phyloP scores from a whole-genome alignment of 352 stramenopile species.

The Plasmopara halstedii region DNA sequence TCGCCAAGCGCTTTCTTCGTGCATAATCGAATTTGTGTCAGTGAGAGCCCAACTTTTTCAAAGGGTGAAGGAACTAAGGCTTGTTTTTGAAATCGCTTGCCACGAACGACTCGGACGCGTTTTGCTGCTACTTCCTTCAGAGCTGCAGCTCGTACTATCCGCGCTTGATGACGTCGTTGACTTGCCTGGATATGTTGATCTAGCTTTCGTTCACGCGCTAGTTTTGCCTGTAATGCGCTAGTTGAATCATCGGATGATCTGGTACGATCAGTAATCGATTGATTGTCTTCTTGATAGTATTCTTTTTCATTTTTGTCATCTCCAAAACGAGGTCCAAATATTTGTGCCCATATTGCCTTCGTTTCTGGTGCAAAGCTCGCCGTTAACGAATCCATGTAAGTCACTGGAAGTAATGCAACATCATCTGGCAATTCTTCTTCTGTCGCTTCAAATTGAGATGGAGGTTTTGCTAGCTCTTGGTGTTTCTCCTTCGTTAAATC shows the following conservation, averaged over 20 bases:
- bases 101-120: neutral
- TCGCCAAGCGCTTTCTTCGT: constrained; percentile 40
- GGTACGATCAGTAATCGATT: constrained; percentile 1
- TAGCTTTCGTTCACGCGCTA: constrained; percentile 31
- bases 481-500: neutral
- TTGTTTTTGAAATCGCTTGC: constrained; percentile 2
- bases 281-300: neutral
- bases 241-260: constrained; percentile 10
- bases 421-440: neutral
- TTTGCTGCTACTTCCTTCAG: constrained; percentile 3
- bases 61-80: constrained; percentile 20
- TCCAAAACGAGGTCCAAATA: constrained; percentile 56
- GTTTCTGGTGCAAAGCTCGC: constrained; percentile 31
- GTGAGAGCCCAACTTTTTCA: constrained; percentile 28
- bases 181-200: constrained; percentile 41
- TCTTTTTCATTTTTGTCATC: constrained; percentile 14
- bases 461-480: neutral
- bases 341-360: constrained; percentile 34
- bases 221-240: constrained; percentile 25
- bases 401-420: neutral
- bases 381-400: constrained; percentile 24
- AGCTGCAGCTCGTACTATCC: constrained; percentile 7
- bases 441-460: neutral
- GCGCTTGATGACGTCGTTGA: constrained; percentile 20
- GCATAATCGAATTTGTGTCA: constrained; percentile 49